Evolutionary conservation across 202 grass and related monocot species (phyloP), one percentile per base, ranked within the genome.

Genomic region (Saccharum hybrid): DNA sequence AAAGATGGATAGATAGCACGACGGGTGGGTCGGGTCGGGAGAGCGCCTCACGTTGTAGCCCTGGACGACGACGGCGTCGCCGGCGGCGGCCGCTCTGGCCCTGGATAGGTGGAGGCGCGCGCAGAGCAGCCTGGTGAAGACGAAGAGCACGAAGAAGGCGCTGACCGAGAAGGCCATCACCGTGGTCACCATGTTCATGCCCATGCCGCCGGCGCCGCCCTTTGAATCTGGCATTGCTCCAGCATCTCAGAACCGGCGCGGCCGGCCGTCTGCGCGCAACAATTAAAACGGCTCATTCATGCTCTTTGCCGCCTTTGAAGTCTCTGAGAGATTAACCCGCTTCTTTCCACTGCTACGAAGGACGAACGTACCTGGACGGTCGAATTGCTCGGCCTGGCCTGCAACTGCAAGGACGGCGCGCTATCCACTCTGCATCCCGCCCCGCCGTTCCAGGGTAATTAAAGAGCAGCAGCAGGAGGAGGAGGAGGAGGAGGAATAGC

Each of bases 131-230:
- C 96, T 86, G 38, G 91, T 84, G 85, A 94, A 98, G 69, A 98
- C 86, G 83, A 98, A 98, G 57, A 98, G 87, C 67, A 95, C 92
- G 77, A 98, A 98, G 92, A 95, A 91, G 68, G 91, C 88, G 91
- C 92, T 95, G 85, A 95, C 93, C 2, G 93, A 90, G 89, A 95
- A 98, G 71, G 92, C 96, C 83, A 98, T 95, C 81, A 82, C 91
- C 74, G 91, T 98, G 81, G 94, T 98, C 75, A 98, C 93, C 81
- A 89, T 74, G 85, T 94, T 96, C 85, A 92, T 86, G 76, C 88
- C 87, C 79, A 86, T 74, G 77, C 83, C 8, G 79, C 82, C 87
- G 76, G 84, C 69, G 83, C 83, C 8, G 81, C 79, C 76, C 92
- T 89, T 79, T 26, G 82, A 46, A 49, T 75, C 76, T 0, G 83